phyloP scores from a whole-genome alignment of 2,329 filamentous ascomycete species.

The Exophiala phaeomuriformis region DNA sequence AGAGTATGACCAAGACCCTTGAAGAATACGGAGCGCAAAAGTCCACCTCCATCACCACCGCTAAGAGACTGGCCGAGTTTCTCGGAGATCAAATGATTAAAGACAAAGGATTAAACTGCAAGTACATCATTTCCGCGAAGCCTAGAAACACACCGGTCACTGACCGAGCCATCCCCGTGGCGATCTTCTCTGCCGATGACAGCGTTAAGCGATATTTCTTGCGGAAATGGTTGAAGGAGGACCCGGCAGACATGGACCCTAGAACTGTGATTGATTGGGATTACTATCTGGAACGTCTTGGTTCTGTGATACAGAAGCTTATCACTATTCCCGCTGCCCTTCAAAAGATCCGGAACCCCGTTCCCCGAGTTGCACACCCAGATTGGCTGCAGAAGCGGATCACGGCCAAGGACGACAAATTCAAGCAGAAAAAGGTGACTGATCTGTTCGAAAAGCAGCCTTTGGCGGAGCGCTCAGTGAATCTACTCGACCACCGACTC shows the following conservation, averaged over 20 bases:
- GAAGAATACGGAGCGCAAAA: constrained; percentile 95
- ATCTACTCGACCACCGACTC: constrained; percentile 51
- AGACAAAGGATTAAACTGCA: constrained; percentile 98
- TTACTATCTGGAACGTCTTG: constrained; percentile 92
- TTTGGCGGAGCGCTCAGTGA: constrained; percentile 49
- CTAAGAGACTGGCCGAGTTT: constrained; percentile 89
- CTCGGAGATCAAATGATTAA: constrained; percentile 98
- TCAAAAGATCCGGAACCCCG: constrained; percentile 90
- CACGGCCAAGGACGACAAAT: constrained; percentile 88
- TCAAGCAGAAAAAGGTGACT: constrained; percentile 98
- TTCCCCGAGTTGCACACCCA: constrained; percentile 85
- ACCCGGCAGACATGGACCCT: constrained; percentile 84
- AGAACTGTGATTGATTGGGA: constrained; percentile 88
- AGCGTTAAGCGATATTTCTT: constrained; percentile 81
- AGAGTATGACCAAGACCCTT: constrained; percentile 93
- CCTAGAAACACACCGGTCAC: constrained; percentile 88
- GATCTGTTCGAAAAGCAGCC: constrained; percentile 63
- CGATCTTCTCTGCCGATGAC: constrained; percentile 92
- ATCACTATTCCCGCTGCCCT: constrained; percentile 96
- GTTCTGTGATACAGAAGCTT: constrained; percentile 95
- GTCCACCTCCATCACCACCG: constrained; percentile 98
- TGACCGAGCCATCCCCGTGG: constrained; percentile 86
- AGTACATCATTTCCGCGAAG: constrained; percentile 91
- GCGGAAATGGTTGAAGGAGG: constrained; percentile 91
- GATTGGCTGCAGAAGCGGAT: constrained; percentile 95